Evolutionary conservation across 345 rosid species (phyloP).

Genomic region (Odontarrhena argentea): DNA sequence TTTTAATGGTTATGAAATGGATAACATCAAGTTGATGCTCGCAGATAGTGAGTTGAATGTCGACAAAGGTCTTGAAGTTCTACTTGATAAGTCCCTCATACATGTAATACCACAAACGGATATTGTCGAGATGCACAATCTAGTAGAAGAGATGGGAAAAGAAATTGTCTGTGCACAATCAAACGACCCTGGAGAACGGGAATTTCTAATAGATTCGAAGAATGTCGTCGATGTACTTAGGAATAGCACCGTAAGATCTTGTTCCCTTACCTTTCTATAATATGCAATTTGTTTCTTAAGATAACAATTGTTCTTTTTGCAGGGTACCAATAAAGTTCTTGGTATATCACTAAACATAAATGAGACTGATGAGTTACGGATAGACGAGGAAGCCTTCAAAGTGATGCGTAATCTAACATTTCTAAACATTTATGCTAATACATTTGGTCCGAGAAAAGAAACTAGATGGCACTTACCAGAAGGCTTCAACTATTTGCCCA

Average conservation of each 20-base stretch:
- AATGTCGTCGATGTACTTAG: slow-evolving; percentile 26
- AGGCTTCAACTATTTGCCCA: slow-evolving; percentile 23
- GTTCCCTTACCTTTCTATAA: neutral
- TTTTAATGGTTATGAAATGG: too few species aligned
- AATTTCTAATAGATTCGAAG: slow-evolving; percentile 23
- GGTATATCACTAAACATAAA: slow-evolving; percentile 27
- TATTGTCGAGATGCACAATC: too few species aligned
- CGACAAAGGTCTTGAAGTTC: too few species aligned
- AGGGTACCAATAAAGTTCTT: slow-evolving; percentile 33
- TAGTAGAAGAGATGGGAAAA: too few species aligned
- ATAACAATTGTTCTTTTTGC: neutral
- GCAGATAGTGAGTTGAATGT: too few species aligned
- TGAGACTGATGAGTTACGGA: neutral
- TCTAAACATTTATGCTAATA: neutral
- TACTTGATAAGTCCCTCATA: too few species aligned
- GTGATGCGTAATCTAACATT: slow-evolving; percentile 35
- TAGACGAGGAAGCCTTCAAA: slow-evolving; percentile 17
- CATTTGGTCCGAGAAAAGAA: neutral
- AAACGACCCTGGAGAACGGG: neutral
- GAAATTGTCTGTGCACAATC: too few species aligned
- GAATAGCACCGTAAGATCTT: slow-evolving; percentile 7
- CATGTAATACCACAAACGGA: too few species aligned
- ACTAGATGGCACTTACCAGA: neutral
- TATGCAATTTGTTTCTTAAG: too few species aligned
- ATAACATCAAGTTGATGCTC: too few species aligned